Evolutionary conservation across 768 basidiomycete genomes (phyloP), one percentile per base, ranked within the genome.

Genomic region (Termitomyces sp.): DNA sequence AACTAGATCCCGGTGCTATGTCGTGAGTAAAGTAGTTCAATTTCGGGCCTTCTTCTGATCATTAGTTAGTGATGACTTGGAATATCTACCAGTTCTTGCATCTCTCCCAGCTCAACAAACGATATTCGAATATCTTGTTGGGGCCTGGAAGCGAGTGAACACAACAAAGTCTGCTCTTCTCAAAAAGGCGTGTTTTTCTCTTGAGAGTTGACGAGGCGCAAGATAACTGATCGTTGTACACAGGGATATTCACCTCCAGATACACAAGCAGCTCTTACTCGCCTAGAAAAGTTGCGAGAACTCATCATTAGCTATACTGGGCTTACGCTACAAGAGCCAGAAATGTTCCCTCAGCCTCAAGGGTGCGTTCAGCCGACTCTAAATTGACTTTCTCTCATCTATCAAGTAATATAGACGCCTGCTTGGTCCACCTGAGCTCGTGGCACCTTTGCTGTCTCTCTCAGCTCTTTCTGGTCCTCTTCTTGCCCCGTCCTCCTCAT

Each of bases 71-170:
- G 84, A 86, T 64, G 89, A 91, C 60, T 68, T 86, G n/a, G 88
- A 90, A 20, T 89, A 83, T 66, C 72, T 87, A 33, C 74, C 85
- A 5, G 84, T 91, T 16, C 68, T 91, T 1, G 89, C 89, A 3
- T 88, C 88, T 22, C 73, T 98, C 16, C 92, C 94, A 9, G 60
- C 81, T 7, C 71, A 85, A 52, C 85, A 93, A 68, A 94, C 95
- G 0, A 78, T 84, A 0, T 93, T 96, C 56, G 92, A 97, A 64
- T 98, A 93, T 66, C 77, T 99, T 22, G 80, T 92, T 9, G 88
- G 88, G 18, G 88, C 89, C 63, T 99, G 96, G 96, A 94, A 91
- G 70, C 82, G 95, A n/a, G 61, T 89, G 39, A 88, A 89, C 58
- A 58, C 71, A 7, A 77, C 78, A 13, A 76, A 77, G 55, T 69